A percentile compares a stretch with the other conserved stretches of the same genome.
Evolutionary conservation across 2,329 filamentous ascomycete genomes (phyloP).

Genomic region (Alternaria sp.): DNA sequence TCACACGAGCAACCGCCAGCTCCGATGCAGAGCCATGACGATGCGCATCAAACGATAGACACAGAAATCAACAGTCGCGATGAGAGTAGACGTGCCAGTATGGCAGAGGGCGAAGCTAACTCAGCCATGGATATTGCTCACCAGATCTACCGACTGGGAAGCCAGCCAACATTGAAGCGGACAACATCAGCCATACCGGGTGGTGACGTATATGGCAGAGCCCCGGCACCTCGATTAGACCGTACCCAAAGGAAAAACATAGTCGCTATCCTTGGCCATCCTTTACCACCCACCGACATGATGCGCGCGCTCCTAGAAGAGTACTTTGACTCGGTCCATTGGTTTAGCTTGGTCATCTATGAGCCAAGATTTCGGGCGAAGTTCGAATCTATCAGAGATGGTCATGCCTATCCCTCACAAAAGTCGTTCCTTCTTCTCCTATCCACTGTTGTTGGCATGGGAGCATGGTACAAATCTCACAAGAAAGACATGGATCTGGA

Average conservation of each 20-base stretch:
- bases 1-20: conserved; percentile 11
- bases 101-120: conserved; percentile 35
- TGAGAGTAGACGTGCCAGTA: conserved; percentile 8
- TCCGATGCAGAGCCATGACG: not conserved
- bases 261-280: not conserved
- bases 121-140: conserved; percentile 50
- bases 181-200: conserved; percentile 43
- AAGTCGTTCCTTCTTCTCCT: conserved; percentile 51
- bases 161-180: conserved; percentile 37
- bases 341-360: conserved; percentile 22
- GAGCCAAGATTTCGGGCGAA: conserved; percentile 53
- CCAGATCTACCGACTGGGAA: not conserved
- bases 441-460: conserved; percentile 51
- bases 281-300: not conserved
- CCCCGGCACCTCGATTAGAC: conserved; percentile 11
- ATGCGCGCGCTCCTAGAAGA: not conserved
- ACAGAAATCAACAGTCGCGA: not conserved
- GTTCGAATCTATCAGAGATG: conserved; percentile 44
- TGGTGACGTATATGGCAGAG: not conserved
- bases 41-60: not conserved
- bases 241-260: conserved; percentile 37
- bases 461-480: conserved; percentile 51
- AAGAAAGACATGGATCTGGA: conserved; percentile 21
- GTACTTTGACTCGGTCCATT: not conserved
- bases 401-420: conserved; percentile 43